These are phyloP conservation scores for Metarhizium sp. DNA, from an alignment of 2,329 filamentous ascomycete species.

Conservation along the genomic window DNA sequence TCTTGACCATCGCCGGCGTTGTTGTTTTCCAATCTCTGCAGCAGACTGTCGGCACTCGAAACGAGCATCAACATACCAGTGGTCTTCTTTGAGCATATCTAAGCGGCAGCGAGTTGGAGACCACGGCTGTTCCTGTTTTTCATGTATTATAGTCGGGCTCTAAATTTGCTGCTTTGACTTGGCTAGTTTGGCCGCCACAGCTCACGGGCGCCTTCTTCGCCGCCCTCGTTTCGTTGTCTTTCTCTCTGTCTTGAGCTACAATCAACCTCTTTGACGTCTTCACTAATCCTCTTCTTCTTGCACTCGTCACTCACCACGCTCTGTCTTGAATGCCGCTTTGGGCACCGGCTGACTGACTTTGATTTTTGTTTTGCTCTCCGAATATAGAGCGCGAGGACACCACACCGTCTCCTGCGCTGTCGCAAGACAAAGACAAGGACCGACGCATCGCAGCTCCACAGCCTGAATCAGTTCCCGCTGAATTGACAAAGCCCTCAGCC, in stretches of 20 bases:
- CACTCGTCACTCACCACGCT: not conserved
- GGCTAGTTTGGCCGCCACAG: not conserved
- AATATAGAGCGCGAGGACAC: not conserved
- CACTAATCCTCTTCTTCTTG: not conserved
- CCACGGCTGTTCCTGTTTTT: not conserved
- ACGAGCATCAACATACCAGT: not conserved
- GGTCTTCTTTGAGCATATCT: no score
- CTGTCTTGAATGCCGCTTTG: not conserved
- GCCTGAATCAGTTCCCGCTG: not conserved
- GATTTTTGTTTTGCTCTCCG: not conserved
- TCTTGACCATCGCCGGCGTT: no score
- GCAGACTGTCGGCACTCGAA: not conserved
- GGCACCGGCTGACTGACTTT: not conserved
- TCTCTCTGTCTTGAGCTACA: not conserved
- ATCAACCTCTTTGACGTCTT: not conserved
- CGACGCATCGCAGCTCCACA: not conserved
- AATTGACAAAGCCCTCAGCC: constrained; percentile 2
- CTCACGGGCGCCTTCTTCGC: not conserved
- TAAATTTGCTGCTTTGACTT: not conserved
- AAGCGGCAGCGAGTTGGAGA: not conserved
- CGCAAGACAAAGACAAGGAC: not conserved
- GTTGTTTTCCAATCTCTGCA: no score
- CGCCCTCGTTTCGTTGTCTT: not conserved
- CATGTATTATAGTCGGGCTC: not conserved
- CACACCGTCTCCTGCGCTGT: not conserved